Conservation (phyloP, 192 early-diverging fungal genomes). For the Coemansia sp. region DNA sequence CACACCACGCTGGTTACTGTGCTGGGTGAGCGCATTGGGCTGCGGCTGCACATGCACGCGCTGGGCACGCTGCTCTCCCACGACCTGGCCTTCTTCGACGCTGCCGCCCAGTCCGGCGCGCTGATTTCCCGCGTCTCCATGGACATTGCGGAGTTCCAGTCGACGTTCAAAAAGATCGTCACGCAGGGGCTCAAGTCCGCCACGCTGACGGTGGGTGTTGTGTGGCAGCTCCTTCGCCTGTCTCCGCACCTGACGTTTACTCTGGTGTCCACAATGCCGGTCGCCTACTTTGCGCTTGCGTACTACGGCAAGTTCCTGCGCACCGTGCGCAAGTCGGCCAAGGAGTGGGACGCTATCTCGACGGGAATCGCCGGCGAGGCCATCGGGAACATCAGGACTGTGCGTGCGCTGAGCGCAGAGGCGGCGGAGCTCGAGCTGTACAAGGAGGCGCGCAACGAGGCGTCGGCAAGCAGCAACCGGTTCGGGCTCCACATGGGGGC, state of each 20-base stretch:
- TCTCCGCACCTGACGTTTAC: conserved; percentile 59
- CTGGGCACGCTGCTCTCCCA: conserved; percentile 58
- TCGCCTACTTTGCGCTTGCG: conserved; percentile 53
- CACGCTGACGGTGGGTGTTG: conserved; percentile 58
- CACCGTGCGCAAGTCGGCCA: conserved; percentile 40
- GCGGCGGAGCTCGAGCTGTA: conserved; percentile 56
- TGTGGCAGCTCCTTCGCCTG: conserved; percentile 56
- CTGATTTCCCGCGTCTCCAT: conserved; percentile 57
- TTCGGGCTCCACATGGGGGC: conserved; percentile 64
- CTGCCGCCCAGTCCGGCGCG: conserved; percentile 55
- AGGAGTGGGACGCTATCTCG: conserved; percentile 53
- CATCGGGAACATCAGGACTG: conserved; percentile 60
- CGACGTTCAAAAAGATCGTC: conserved; percentile 62
- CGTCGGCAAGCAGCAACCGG: conserved; percentile 38
- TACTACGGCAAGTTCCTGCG: conserved; percentile 62
- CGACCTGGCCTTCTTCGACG: conserved; percentile 66
- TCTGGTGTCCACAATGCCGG: conserved; percentile 56
- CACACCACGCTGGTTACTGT: conserved; percentile 63
- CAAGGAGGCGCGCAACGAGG: conserved; percentile 39
- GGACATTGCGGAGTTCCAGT: conserved; percentile 63
- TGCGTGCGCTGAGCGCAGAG: conserved; percentile 64
- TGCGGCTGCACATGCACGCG: conserved; percentile 54
- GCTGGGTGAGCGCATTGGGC: conserved; percentile 62
- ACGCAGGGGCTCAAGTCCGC: conserved; percentile 61
- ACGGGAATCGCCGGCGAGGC: conserved; percentile 62